Evolutionary conservation across 768 basidiomycete species (phyloP).

Genomic region (Clitopilus hobsonii): DNA sequence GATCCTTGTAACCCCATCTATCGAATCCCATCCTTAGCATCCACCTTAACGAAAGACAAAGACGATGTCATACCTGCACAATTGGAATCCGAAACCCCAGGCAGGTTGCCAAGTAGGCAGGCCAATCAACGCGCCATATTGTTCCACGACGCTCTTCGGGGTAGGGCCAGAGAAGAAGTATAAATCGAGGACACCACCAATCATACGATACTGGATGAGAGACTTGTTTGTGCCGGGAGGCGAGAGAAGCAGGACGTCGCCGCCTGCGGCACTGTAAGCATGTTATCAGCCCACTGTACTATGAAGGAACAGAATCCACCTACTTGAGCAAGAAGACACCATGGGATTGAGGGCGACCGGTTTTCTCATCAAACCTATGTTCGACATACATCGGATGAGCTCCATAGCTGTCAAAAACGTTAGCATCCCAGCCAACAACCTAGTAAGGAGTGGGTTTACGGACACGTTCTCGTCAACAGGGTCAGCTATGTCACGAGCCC

Average conservation of each 20-base stretch:
- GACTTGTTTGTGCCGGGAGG: slow-evolving; percentile 52
- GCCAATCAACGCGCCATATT: slow-evolving; percentile 66
- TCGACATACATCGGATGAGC: slow-evolving; percentile 70
- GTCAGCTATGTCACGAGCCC: slow-evolving; percentile 60
- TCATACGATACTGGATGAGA: slow-evolving; percentile 64
- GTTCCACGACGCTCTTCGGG: slow-evolving; percentile 59
- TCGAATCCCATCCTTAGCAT: too few species aligned
- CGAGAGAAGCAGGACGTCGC: slow-evolving; percentile 65
- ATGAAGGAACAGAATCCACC: neutral
- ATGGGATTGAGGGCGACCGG: slow-evolving; percentile 55
- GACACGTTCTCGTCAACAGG: slow-evolving; percentile 66
- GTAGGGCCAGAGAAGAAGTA: slow-evolving; percentile 69
- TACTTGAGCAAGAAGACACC: slow-evolving; percentile 75
- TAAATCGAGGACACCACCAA: slow-evolving; percentile 75
- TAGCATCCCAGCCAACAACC: neutral
- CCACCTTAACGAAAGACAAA: too few species aligned
- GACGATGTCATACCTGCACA: slow-evolving; percentile 55
- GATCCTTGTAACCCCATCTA: slow-evolving; percentile 37
- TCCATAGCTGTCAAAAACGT: slow-evolving; percentile 47
- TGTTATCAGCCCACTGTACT: neutral
- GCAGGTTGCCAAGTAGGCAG: slow-evolving; percentile 66
- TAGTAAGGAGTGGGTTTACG: slow-evolving; percentile 14
- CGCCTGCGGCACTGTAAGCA: slow-evolving; percentile 51
- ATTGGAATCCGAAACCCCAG: slow-evolving; percentile 79
- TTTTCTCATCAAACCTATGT: slow-evolving; percentile 55